Percentiles rank a stretch among this genome's conserved stretches.
Conservation (phyloP, 2,329 filamentous ascomycete genomes). For the Xylariaceae sp. region DNA sequence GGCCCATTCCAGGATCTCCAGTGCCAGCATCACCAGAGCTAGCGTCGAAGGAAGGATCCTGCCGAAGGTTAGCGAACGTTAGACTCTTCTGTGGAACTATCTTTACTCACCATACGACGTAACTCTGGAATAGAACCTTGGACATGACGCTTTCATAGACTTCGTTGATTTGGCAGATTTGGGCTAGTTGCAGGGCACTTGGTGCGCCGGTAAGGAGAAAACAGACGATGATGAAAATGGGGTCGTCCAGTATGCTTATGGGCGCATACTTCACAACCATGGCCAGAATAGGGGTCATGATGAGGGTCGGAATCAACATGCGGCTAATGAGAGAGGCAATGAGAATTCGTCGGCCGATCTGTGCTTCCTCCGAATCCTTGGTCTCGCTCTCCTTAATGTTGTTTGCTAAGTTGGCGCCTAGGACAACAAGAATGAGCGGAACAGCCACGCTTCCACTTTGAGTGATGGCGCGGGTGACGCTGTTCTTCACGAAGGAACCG, state of each 20-base stretch:
- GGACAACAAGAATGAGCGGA: conserved; percentile 87
- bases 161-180: conserved; percentile 97
- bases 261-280: conserved; percentile 84
- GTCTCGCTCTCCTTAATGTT: conserved; percentile 72
- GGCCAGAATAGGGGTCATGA: conserved; percentile 89
- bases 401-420: conserved; percentile 88
- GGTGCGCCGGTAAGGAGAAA: conserved; percentile 94
- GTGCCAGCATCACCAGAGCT: conserved; percentile 79
- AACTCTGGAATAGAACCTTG: conserved; percentile 89
- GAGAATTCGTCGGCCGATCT: conserved; percentile 68
- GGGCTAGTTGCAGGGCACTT: conserved; percentile 86
- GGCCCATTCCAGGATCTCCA: conserved; percentile 92
- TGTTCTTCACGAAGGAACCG: conserved; percentile 87
- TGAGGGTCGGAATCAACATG: conserved; percentile 84
- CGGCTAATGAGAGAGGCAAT: conserved; percentile 80
- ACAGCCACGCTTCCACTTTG: conserved; percentile 90
- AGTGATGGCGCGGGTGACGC: conserved; percentile 78
- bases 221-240: conserved; percentile 96
- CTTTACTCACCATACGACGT: conserved; percentile 75
- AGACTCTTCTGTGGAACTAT: not conserved
- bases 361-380: conserved; percentile 63
- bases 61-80: conserved; percentile 26
- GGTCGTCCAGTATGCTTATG: conserved; percentile 91
- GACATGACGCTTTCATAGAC: conserved; percentile 96
- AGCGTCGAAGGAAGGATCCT: conserved; percentile 94